Conservation (phyloP, 2,329 filamentous ascomycete species). For the Xylariaceae sp. region DNA sequence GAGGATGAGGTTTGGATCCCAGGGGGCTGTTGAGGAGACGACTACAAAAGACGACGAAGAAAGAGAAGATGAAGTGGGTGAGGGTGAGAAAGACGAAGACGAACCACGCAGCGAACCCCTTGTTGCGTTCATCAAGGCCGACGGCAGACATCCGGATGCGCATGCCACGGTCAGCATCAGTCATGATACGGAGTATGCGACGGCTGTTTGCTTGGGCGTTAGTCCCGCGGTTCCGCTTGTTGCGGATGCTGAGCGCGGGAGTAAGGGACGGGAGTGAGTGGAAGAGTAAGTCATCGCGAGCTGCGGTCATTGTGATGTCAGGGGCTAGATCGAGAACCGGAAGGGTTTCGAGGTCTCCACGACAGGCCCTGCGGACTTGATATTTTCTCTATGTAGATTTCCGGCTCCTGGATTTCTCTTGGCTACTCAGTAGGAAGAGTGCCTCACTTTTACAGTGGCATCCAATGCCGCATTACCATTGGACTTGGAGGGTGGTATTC, state of each 20-base stretch:
- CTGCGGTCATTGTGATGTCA: neutral
- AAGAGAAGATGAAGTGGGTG: neutral
- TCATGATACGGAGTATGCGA: slow-evolving; percentile 80
- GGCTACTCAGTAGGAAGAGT: too few relatives aligned
- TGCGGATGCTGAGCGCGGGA: neutral
- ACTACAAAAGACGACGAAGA: neutral
- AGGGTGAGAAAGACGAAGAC: neutral
- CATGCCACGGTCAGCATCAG: slow-evolving; percentile 70
- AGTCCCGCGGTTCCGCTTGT: neutral
- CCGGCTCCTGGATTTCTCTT: neutral
- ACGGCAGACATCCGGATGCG: slow-evolving; percentile 38
- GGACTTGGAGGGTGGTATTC: neutral
- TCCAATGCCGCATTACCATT: neutral
- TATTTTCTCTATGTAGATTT: neutral
- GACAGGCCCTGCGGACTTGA: neutral
- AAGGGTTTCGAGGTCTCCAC: neutral
- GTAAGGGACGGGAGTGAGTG: neutral
- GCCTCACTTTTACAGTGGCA: neutral
- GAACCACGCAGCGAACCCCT: slow-evolving; percentile 36
- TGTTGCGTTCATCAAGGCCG: slow-evolving; percentile 35
- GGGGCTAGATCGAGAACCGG: neutral
- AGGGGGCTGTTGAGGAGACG: neutral
- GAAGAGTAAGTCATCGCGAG: neutral
- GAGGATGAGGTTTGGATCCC: neutral
- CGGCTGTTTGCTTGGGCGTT: slow-evolving; percentile 57